phyloP scores from a whole-genome alignment of 129 eudicot genomes.

The Helianthus tuberosus region DNA sequence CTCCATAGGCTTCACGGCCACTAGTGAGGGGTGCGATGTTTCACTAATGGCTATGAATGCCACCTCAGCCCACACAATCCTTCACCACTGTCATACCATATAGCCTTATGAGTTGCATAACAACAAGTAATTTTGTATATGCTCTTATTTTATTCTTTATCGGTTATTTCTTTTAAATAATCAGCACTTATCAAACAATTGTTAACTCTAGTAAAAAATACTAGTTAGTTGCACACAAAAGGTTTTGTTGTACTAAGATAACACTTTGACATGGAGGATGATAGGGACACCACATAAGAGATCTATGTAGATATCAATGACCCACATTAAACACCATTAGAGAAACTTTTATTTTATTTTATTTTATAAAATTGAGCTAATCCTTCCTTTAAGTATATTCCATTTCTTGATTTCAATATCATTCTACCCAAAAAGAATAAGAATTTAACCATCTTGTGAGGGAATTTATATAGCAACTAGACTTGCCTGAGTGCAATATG shows the following conservation, averaged over 20 bases:
- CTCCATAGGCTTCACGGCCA: too few relatives aligned
- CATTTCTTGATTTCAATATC: conserved; percentile 18
- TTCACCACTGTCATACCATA: too few relatives aligned
- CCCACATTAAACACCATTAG: conserved; percentile 20
- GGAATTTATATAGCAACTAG: conserved; percentile 37
- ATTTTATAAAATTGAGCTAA: not conserved
- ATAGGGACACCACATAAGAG: conserved; percentile 16
- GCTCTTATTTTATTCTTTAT: not conserved
- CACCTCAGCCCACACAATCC: too few relatives aligned
- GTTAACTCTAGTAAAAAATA: too few relatives aligned
- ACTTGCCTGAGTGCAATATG: conserved; percentile 48
- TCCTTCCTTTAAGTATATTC: conserved; percentile 31
- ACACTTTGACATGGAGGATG: conserved; percentile 11
- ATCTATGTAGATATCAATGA: conserved; percentile 29
- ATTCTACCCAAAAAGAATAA: conserved; percentile 22
- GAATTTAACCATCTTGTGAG: conserved; percentile 28
- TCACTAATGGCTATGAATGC: too few relatives aligned
- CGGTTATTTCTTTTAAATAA: not conserved
- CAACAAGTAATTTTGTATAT: not conserved
- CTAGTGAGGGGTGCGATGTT: too few relatives aligned
- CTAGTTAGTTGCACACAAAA: too few relatives aligned
- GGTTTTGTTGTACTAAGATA: not conserved
- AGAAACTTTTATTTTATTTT: conserved; percentile 7
- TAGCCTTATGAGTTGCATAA: too few relatives aligned
- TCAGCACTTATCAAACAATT: too few relatives aligned